These are phyloP conservation scores for Olyra latifolia DNA, from an alignment of 176 grass and related monocot genomes.

Conservation along the genomic window DNA sequence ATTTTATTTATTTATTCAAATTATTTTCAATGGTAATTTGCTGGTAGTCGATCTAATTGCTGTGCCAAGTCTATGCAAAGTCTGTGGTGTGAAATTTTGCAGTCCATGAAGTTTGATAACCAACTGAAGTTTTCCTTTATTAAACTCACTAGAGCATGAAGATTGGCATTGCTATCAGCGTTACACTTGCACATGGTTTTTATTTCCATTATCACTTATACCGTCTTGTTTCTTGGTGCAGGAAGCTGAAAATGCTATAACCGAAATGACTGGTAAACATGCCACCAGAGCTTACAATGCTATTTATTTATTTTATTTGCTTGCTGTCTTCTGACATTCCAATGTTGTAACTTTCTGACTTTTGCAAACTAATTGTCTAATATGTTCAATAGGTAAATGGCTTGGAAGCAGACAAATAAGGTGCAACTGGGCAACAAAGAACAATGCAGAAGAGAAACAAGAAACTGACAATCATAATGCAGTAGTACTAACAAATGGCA, in stretches of 20 bases:
- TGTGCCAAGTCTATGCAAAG: background rate
- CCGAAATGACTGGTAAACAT: constrained; percentile 73
- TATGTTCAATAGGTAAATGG: constrained; percentile 62
- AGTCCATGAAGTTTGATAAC: constrained; percentile 15
- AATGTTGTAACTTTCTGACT: constrained; percentile 18
- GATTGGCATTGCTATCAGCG: background rate
- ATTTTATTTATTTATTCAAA: background rate
- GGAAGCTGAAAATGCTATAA: constrained; percentile 87
- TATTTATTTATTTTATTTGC: background rate
- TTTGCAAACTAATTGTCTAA: constrained; percentile 19
- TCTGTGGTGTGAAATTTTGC: background rate
- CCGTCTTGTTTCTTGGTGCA: constrained; percentile 38
- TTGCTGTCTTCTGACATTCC: background rate
- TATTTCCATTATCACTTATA: background rate
- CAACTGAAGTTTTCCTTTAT: constrained; percentile 15
- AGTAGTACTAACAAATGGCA: constrained; percentile 69
- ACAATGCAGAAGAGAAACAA: constrained; percentile 72
- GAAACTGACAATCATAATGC: constrained; percentile 69
- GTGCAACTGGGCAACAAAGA: constrained; percentile 86
- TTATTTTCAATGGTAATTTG: background rate
- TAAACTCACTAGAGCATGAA: constrained; percentile 9
- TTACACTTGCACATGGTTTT: background rate
- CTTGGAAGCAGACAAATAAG: constrained; percentile 86
- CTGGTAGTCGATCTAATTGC: background rate
- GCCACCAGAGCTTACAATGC: background rate